Evolutionary conservation across 371 early-diverging fungal species (phyloP).

Genomic region (Mucor circinelloides): DNA sequence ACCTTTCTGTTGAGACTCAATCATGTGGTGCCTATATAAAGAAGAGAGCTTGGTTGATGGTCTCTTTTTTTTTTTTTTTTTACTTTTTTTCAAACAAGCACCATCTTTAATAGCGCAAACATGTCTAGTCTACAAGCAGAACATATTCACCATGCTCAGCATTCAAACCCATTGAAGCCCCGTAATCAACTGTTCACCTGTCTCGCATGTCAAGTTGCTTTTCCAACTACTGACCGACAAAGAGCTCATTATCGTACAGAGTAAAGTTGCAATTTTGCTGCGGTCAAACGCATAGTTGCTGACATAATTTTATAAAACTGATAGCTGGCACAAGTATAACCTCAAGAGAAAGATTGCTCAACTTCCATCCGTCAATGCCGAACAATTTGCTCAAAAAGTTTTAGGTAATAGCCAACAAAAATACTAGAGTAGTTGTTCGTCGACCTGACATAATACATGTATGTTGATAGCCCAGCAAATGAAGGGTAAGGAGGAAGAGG

Average conservation of each 20-base stretch:
- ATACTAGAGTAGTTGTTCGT: not conserved
- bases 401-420: constrained; percentile 39
- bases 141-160: constrained; percentile 12
- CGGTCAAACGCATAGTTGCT: not conserved
- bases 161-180: constrained; percentile 30
- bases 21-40: not conserved
- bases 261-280: constrained; percentile 24
- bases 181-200: constrained; percentile 60
- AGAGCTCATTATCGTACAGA: constrained; percentile 85
- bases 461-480: constrained; percentile 51
- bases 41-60: not conserved
- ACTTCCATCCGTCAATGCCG: constrained; percentile 73
- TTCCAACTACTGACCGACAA: constrained; percentile 80
- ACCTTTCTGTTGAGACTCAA: not conserved
- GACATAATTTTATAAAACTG: not conserved
- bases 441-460: not conserved
- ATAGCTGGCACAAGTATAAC: constrained; percentile 88
- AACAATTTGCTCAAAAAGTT: constrained; percentile 73
- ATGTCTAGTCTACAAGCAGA: constrained; percentile 11
- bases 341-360: constrained; percentile 84
- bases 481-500: constrained; percentile 43
- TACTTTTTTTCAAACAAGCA: not conserved
- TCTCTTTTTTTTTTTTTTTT: not conserved
- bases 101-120: not conserved
- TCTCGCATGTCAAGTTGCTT: constrained; percentile 84